These are phyloP conservation scores for Albifimbria verrucaria DNA, from an alignment of 2,329 filamentous ascomycete species.

Conservation along the genomic window DNA sequence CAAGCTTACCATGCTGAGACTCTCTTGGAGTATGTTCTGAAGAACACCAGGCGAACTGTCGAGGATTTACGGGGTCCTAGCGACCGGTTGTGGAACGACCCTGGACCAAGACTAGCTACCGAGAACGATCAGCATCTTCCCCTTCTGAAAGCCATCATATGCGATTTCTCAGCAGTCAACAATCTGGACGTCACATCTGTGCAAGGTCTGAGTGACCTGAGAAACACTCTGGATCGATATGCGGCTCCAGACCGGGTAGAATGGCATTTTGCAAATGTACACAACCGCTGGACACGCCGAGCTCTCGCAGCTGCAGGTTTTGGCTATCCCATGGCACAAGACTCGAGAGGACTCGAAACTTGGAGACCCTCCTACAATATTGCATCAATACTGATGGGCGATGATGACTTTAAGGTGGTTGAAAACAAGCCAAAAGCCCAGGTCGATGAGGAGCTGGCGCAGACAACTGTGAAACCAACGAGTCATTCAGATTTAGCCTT, in stretches of 20 bases:
- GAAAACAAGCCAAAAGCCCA: background rate
- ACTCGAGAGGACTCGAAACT: constrained; percentile 20
- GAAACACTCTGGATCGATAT: constrained; percentile 51
- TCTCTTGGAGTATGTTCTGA: constrained; percentile 35
- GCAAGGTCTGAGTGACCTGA: constrained; percentile 54
- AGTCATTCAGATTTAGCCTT: no score
- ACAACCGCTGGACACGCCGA: constrained; percentile 55
- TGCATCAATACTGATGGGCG: constrained; percentile 13
- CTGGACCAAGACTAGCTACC: constrained; percentile 30
- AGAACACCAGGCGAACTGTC: constrained; percentile 36
- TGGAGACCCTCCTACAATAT: constrained; percentile 33
- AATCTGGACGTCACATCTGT: constrained; percentile 55
- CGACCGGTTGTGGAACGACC: constrained; percentile 55
- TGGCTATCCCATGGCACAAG: constrained; percentile 37
- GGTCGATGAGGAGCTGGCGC: background rate
- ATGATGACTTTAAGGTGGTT: background rate
- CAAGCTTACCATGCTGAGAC: constrained; percentile 44
- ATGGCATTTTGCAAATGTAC: constrained; percentile 53
- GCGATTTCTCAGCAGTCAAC: constrained; percentile 57
- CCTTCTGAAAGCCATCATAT: constrained; percentile 48
- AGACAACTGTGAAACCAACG: background rate
- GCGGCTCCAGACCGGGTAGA: constrained; percentile 44
- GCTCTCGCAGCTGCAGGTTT: constrained; percentile 56
- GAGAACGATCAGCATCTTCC: constrained; percentile 34
- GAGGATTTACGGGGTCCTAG: constrained; percentile 31